Evolutionary conservation across 2,329 filamentous ascomycete genomes (phyloP).

Genomic region (Malbranchea cinnamomea): DNA sequence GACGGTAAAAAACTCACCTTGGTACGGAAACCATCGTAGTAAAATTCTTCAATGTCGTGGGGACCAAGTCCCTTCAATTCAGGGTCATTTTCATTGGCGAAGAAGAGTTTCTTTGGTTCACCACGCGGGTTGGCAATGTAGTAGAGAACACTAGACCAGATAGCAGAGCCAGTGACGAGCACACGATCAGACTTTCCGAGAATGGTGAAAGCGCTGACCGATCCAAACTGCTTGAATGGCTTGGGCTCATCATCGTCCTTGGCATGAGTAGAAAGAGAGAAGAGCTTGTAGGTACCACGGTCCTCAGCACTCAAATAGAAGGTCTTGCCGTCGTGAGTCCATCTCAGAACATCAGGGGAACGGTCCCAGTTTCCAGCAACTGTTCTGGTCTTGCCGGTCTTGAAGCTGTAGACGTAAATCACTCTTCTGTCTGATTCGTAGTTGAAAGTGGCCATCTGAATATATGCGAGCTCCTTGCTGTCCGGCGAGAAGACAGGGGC

Average conservation of each 20-base stretch:
- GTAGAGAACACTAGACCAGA: constrained; percentile 23
- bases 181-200: constrained; percentile 17
- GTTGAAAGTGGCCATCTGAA: constrained; percentile 58
- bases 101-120: constrained; percentile 17
- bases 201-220: constrained; percentile 16
- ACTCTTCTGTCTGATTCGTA: constrained; percentile 65
- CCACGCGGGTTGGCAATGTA: constrained; percentile 19
- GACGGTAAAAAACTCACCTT: constrained; percentile 12
- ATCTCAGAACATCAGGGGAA: constrained; percentile 36
- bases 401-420: constrained; percentile 29
- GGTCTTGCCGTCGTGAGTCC: constrained; percentile 40
- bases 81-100: constrained; percentile 26
- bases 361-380: constrained; percentile 35
- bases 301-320: constrained; percentile 65
- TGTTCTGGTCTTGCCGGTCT: too few relatives aligned
- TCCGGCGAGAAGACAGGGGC: constrained; percentile 60
- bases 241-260: constrained; percentile 19
- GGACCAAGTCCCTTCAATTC: constrained; percentile 22
- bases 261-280: constrained; percentile 21
- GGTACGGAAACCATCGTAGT: constrained; percentile 22
- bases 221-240: constrained; percentile 23
- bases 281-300: constrained; percentile 38
- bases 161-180: constrained; percentile 19
- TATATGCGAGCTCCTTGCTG: constrained; percentile 57
- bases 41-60: constrained; percentile 23